Evolutionary conservation across 768 basidiomycete genomes (phyloP).

Genomic region (Thelephora ganbajun): DNA sequence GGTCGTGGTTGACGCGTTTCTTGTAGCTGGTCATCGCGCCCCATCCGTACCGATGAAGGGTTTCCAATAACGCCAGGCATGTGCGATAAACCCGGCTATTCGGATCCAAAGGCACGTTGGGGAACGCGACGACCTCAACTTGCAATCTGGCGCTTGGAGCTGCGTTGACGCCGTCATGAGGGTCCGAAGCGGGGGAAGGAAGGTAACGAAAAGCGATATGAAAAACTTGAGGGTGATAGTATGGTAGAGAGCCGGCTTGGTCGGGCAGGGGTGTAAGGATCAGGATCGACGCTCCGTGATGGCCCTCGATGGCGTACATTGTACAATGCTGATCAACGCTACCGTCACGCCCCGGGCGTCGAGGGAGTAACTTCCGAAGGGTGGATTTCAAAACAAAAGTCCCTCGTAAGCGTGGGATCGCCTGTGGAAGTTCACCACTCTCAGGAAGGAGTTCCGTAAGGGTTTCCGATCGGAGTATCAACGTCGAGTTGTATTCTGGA

Average conservation of each 20-base stretch:
- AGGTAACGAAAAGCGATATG: constrained; percentile 77
- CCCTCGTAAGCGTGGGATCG: constrained; percentile 25
- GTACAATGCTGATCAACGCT: constrained; percentile 68
- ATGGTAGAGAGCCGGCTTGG: constrained; percentile 44
- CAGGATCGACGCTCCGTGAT: constrained; percentile 21
- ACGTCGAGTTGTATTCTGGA: constrained; percentile 86
- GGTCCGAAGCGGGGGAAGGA: constrained; percentile 9
- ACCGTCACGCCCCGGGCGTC: constrained; percentile 64
- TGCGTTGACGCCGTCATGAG: background rate
- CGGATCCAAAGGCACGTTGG: constrained; percentile 28
- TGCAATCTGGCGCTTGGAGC: constrained; percentile 23
- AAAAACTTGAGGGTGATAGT: constrained; percentile 77
- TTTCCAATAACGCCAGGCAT: constrained; percentile 65
- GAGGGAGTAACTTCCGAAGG: constrained; percentile 58
- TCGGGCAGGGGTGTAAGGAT: constrained; percentile 46
- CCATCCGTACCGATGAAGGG: constrained; percentile 81
- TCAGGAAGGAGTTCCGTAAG: constrained; percentile 24
- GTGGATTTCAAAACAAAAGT: constrained; percentile 34
- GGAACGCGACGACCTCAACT: constrained; percentile 44
- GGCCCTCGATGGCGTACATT: constrained; percentile 26
- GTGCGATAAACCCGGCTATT: constrained; percentile 69
- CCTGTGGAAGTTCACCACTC: constrained; percentile 12
- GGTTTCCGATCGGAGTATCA: constrained; percentile 77
- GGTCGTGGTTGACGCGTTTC: constrained; percentile 80
- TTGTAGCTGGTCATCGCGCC: constrained; percentile 70